Percentiles rank a stretch among this genome's conserved stretches.
These are phyloP conservation scores for Macrolepiota albuminosa DNA, from an alignment of 768 basidiomycete genomes.

Conservation along the genomic window DNA sequence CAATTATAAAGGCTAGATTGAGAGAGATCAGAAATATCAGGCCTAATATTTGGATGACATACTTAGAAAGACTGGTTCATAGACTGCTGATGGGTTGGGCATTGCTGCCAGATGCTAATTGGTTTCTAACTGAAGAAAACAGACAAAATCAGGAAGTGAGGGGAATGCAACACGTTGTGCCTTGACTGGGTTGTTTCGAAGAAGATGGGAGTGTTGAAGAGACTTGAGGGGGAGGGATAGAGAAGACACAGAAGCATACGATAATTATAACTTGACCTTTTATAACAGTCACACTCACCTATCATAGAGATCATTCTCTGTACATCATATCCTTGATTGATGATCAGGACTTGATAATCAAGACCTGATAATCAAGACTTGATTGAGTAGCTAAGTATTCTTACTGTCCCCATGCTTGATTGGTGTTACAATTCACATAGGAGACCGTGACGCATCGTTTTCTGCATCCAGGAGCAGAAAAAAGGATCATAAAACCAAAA, in stretches of 20 bases:
- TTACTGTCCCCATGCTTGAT: too few species aligned
- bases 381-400: too few species aligned
- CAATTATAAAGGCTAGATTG: neutral
- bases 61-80: neutral
- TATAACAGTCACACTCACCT: neutral
- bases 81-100: neutral
- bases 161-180: neutral
- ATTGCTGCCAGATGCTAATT: neutral
- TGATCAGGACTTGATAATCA: too few species aligned
- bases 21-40: neutral
- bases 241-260: neutral
- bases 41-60: neutral
- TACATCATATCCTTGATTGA: neutral
- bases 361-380: too few species aligned
- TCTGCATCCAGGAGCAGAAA: neutral
- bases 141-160: neutral
- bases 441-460: neutral
- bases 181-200: neutral
- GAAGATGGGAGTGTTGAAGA: neutral
- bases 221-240: neutral
- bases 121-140: neutral
- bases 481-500: neutral
- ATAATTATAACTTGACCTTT: neutral
- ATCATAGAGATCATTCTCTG: too few species aligned
- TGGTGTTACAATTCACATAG: neutral